Evolutionary conservation across 108 stramenopile species (phyloP), one percentile per base, ranked within the genome.

Genomic region (Cyclotella cryptica): DNA sequence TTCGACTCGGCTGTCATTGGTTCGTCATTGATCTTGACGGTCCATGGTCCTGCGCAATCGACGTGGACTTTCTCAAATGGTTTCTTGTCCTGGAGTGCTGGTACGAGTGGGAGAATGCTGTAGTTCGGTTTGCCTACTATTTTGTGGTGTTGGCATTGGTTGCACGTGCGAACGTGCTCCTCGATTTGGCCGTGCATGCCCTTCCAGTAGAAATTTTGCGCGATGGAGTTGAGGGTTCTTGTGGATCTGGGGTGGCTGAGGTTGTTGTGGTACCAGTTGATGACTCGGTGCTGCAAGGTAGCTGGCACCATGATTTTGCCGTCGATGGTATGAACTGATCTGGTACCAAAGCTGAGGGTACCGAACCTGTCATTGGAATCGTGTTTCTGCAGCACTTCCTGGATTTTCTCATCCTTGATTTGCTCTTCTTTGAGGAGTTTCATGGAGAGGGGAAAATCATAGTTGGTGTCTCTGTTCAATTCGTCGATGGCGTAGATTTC

Each of bases 231-330:
- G 12, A 61, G 27, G 10, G 40, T 43, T 15, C 71, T 4, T 41
- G 64, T 66, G 12, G 66, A 41, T 41, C 78, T 47, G 5, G 71
- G 58, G 12, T 79, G 70, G 10, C 60, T 49, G 0, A 79, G 41
- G 17, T 63, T 71, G 22, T 28, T 15, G 47, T 79, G 78, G 40
- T 79, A 79, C 61, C 78, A 71, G 12, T 49, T 26, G 14, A 79
- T 45, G 43, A 79, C 40, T 4, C 43, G 21, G 1, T 29, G 18
- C 19, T 79, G 70, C 0, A 72, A 11, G 10, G 1, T 53, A 0
- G 14, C 19, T 35, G 70, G 71, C 4, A 72, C 70, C 52, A 39
- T 52, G 22, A 68, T 45, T 40, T 54, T 57, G 1, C 29, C 28
- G 27, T 76, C 30, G 3, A 67, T 60, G 0, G 75, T 67, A 7